phyloP scores from a whole-genome alignment of 1,284 basidiomycete species.

The Trichosporon ovoides region DNA sequence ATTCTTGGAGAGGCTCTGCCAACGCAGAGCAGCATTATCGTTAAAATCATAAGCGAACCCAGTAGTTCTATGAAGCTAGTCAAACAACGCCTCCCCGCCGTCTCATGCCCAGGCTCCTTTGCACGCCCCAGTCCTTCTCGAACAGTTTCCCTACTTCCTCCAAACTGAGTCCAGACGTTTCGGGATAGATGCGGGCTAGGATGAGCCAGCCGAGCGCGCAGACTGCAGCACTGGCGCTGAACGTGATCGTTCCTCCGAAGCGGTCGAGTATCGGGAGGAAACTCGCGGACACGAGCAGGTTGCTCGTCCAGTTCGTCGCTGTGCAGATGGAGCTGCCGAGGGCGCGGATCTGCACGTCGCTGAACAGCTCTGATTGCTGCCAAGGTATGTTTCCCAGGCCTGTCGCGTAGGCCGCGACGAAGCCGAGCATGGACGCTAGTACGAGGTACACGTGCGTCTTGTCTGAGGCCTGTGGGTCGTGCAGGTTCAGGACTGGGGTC shows the following conservation, averaged over 20 bases:
- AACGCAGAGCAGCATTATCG: too few species aligned
- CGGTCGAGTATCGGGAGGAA: constrained; percentile 68
- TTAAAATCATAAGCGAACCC: too few species aligned
- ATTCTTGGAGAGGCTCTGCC: too few species aligned
- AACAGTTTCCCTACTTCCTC: constrained; percentile 53
- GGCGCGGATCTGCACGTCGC: constrained; percentile 67
- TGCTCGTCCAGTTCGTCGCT: constrained; percentile 69
- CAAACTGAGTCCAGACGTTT: constrained; percentile 55
- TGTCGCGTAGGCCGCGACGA: constrained; percentile 74
- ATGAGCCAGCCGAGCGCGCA: constrained; percentile 67
- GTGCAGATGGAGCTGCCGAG: constrained; percentile 75
- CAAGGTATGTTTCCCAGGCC: constrained; percentile 75
- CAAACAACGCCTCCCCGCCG: neutral
- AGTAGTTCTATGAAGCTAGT: neutral
- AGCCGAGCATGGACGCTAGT: constrained; percentile 71
- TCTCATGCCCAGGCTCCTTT: constrained; percentile 46
- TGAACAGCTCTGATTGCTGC: constrained; percentile 79
- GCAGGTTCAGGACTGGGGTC: neutral
- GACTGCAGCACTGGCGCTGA: constrained; percentile 71
- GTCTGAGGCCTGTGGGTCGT: neutral
- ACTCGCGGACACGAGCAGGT: constrained; percentile 69
- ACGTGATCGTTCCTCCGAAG: constrained; percentile 71
- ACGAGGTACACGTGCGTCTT: constrained; percentile 50
- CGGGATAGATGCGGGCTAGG: constrained; percentile 65
- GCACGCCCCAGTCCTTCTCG: constrained; percentile 50